phyloP scores from a whole-genome alignment of 2,329 filamentous ascomycete genomes.

The Ophiosphaerella herpotricha region DNA sequence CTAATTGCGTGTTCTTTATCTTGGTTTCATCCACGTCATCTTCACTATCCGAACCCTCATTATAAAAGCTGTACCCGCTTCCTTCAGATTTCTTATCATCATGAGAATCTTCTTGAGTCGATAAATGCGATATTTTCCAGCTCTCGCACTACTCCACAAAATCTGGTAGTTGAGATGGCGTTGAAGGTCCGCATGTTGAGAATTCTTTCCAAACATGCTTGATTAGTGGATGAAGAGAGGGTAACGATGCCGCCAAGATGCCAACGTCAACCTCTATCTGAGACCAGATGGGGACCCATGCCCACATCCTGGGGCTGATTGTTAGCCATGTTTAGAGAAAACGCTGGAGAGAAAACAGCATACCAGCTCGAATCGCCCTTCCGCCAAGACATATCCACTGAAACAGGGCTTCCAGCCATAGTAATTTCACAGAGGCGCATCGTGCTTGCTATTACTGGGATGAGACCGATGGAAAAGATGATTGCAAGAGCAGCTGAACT shows the following conservation, averaged over 20 bases:
- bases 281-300: conserved; percentile 37
- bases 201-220: conserved; percentile 24
- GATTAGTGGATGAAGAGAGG: conserved; percentile 30
- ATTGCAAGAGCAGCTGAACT: conserved; percentile 25
- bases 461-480: conserved; percentile 33
- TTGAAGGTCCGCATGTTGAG: conserved; percentile 6
- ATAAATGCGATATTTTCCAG: conserved; percentile 6
- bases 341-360: neutral
- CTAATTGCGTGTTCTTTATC: conserved; percentile 1
- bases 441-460: conserved; percentile 32
- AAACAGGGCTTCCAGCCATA: conserved; percentile 17
- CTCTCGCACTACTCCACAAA: conserved; percentile 20
- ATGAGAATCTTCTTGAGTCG: neutral
- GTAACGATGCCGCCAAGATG: conserved; percentile 34
- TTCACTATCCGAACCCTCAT: conserved; percentile 16
- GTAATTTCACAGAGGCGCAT: conserved; percentile 33
- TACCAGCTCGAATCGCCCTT: conserved; percentile 30
- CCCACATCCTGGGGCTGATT: conserved; percentile 14
- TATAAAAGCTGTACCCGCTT: conserved; percentile 10
- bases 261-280: conserved; percentile 38
- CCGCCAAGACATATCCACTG: conserved; percentile 16
- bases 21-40: conserved; percentile 8
- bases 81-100: conserved; percentile 9
- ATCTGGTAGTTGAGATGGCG: conserved; percentile 18
- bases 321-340: conserved; percentile 2